Evolutionary conservation across 164 flowering plant genomes (phyloP).

Genomic region (Houttuynia cordata): DNA sequence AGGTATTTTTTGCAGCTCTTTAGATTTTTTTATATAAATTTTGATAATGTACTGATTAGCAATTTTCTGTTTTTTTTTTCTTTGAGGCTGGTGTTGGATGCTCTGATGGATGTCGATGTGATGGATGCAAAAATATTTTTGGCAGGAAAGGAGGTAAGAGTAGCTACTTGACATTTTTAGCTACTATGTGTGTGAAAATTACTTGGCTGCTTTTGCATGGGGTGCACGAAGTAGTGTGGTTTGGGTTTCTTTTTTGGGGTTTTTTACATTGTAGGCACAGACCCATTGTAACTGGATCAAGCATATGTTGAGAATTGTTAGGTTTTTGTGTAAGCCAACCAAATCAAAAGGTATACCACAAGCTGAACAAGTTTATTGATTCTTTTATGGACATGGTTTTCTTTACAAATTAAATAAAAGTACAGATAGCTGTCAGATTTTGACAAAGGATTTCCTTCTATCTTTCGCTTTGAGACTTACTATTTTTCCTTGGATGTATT

Average conservation of each 20-base stretch:
- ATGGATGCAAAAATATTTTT: conserved; percentile 26
- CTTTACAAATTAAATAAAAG: no score
- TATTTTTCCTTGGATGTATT: no score
- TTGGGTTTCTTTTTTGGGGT: no score
- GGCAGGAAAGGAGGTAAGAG: conserved; percentile 56
- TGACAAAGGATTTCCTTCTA: no score
- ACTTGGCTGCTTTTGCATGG: neutral
- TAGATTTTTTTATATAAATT: neutral
- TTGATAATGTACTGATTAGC: neutral
- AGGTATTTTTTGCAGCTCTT: conserved; percentile 26
- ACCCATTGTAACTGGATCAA: no score
- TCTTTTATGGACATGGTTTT: no score
- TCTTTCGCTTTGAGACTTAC: no score
- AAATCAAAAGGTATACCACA: no score
- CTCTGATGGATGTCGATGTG: conserved; percentile 32
- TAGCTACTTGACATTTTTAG: neutral
- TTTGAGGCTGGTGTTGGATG: conserved; percentile 59
- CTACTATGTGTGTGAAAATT: neutral
- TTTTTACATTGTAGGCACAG: no score
- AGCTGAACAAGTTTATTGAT: no score
- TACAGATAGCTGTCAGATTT: no score
- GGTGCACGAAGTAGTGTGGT: neutral
- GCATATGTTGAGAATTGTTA: no score
- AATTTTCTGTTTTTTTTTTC: conserved; percentile 3
- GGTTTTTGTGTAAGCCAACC: neutral